Evolutionary conservation across 345 rosid species (phyloP), one percentile per base, ranked within the genome.

Genomic region (Lepidium sativum): DNA sequence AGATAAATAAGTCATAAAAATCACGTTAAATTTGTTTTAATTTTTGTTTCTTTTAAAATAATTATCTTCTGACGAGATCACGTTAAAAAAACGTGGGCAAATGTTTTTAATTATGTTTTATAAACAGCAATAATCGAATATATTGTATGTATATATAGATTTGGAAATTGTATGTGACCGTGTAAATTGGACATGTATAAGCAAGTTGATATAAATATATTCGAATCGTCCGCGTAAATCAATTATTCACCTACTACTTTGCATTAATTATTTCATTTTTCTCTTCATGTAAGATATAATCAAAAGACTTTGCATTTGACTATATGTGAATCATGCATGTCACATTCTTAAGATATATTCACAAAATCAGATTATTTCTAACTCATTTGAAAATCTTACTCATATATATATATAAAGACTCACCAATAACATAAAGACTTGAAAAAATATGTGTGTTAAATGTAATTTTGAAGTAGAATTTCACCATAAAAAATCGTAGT

Each of bases 21-120:
- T 54, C 33, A 0, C 5, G 23, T 21, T 39, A 2, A 6, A 1
- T 23, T 23, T 23, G 12, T 2, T 1, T 13, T 17, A 1, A 2
- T 1, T 6, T 25, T 57, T 25, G 1, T 9, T 0, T 2, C 2
- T 35, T 10, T 23, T 29, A 16, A 32, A 15, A 13, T 42, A 60
- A 21, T 51, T 51, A 60, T 41, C 54, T 29, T 41, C 6, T 9
- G 39, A 61, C 38, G 8, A 38, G 67, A 6, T 70, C 48, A 63
- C 43, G 31, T 37, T 38, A n/a, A n/a, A 18, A 63, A 63, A 71
- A 71, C 75, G 64, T 71, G 63, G 43, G 64, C 29, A 55, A 52
- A 47, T 55, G 75, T 63, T 63, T 39, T 48, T 70, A 45, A 35
- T 18, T 60, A 43, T 17, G 44, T 45, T n/a, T n/a, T n/a, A n/a